Conservation (phyloP, 371 early-diverging fungal species). For the Mortierella sp. region DNA sequence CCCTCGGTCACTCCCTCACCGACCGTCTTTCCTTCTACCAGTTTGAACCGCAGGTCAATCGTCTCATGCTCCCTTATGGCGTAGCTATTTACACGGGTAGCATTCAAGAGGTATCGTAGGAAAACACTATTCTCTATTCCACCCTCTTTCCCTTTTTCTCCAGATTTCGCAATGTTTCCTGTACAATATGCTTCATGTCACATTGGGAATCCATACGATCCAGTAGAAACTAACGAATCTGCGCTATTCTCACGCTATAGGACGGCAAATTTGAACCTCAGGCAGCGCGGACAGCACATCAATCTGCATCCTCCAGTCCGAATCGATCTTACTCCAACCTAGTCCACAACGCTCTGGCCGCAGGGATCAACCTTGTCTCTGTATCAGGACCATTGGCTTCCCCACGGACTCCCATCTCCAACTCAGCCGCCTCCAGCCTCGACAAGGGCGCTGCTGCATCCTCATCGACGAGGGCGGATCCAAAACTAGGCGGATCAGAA, state of each 20-base stretch:
- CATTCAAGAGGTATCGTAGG: conserved; percentile 47
- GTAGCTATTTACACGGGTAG: conserved; percentile 38
- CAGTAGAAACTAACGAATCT: background rate
- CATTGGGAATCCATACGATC: background rate
- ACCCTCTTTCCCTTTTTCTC: background rate
- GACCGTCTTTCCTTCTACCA: conserved; percentile 48
- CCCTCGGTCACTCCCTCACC: conserved; percentile 25
- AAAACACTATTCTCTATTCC: conserved; percentile 13
- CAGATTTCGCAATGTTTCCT: background rate
- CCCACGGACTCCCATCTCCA: conserved; percentile 37
- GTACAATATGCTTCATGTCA: background rate
- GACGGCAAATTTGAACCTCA: conserved; percentile 43
- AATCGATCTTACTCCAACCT: conserved; percentile 29
- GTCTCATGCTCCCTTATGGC: conserved; percentile 51
- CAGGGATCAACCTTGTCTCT: conserved; percentile 45
- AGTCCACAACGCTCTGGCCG: conserved; percentile 37
- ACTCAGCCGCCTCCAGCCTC: conserved; percentile 23
- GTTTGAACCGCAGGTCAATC: conserved; percentile 44
- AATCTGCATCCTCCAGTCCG: conserved; percentile 7
- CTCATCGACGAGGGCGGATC: conserved; percentile 61
- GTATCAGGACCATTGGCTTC: conserved; percentile 47
- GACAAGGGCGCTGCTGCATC: conserved; percentile 29
- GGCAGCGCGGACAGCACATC: conserved; percentile 22
- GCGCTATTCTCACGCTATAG: conserved; percentile 16
- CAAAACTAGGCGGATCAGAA: conserved; percentile 72